A percentile compares a stretch with the other conserved stretches of the same genome.
These are phyloP conservation scores for Penicillium chermesinum DNA, from an alignment of 495 filamentous ascomycete species.

Conservation along the genomic window DNA sequence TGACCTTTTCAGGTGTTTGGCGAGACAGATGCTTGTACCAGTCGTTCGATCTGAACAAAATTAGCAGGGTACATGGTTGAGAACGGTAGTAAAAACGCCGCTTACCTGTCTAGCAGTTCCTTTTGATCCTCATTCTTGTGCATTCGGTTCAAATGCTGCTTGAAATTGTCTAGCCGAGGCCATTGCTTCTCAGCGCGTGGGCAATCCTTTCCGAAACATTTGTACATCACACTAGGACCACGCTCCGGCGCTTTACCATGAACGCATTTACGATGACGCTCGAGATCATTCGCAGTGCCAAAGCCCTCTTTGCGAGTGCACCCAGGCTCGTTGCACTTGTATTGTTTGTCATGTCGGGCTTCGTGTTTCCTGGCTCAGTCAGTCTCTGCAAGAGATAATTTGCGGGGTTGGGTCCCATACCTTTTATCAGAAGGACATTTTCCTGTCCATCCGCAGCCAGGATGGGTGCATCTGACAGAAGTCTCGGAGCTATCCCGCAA, in stretches of 20 bases:
- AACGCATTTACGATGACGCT: conserved; percentile 65
- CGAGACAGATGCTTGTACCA: conserved; percentile 33
- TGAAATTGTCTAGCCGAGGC: conserved; percentile 90
- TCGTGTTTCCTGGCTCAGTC: conserved; percentile 65
- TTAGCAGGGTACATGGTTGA: background rate
- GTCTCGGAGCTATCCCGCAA: conserved; percentile 16
- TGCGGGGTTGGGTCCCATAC: conserved; percentile 9
- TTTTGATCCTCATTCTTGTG: conserved; percentile 56
- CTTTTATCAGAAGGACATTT: conserved; percentile 42
- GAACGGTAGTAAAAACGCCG: background rate
- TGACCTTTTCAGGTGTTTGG: conserved; percentile 1
- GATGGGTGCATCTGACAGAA: conserved; percentile 32
- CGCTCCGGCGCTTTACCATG: conserved; percentile 54
- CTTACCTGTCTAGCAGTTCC: conserved; percentile 51
- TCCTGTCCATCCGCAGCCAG: conserved; percentile 33
- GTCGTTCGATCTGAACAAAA: conserved; percentile 29
- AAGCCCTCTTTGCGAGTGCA: conserved; percentile 67
- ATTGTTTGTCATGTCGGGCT: conserved; percentile 69
- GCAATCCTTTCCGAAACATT: conserved; percentile 62
- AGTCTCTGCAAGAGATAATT: background rate
- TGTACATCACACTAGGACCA: conserved; percentile 54
- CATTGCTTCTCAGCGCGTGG: conserved; percentile 68
- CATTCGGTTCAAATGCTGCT: conserved; percentile 75
- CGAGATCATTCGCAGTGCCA: conserved; percentile 75
- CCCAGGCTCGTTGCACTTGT: conserved; percentile 55